Base-by-base conservation (phyloP, 1,139 yeast species). In the Yamadazyma friedrichii region DNA sequence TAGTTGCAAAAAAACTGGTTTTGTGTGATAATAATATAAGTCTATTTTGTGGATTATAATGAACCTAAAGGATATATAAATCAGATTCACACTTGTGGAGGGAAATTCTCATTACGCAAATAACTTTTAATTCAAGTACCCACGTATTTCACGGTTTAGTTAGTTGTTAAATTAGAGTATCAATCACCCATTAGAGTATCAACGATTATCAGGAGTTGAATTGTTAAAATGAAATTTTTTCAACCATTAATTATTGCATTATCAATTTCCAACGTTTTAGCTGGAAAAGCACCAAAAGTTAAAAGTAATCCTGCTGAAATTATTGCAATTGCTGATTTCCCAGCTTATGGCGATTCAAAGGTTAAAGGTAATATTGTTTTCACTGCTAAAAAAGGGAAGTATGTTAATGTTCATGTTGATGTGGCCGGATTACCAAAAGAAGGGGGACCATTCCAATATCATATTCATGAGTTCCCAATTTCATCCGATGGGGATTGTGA, bases 381-480 rank as follows among this genome's bases (percentile, higher is more conserved):
- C 59, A 70, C 67, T 51, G 78, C 64, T 43, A 68, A 55, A 52
- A 63, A 56, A 30, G 76, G 75, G 11, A 73, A 74, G 39, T 56
- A 65, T 5, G 78, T 80, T n/a, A 67, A 76, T 48, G 84, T 80
- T 37, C 80, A 78, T 51, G 77, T 80, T 43, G 83, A 79, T 53
- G 61, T 80, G 54, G 72, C 82, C 8, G 81, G 81, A 2, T 69
- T 80, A 49, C 84, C 84, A 15, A 55, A 61, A 32, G 57, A 59
- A 35, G 79, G 80, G n/a, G 84, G 82, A 2, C 76, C 82, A n/a
- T 80, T 78, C 55, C 56, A 64, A 15, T 80, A 79, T 54, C 84
- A 79, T 51, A 76, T 80, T 44, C 84, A 79, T 51, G 77, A 76
- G 15, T 52, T 58, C 4, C 65, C 76, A 2, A 71, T 76, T 41